These are phyloP conservation scores for Arachis hypogaea DNA, from an alignment of 306 rosid genomes.

Conservation along the genomic window DNA sequence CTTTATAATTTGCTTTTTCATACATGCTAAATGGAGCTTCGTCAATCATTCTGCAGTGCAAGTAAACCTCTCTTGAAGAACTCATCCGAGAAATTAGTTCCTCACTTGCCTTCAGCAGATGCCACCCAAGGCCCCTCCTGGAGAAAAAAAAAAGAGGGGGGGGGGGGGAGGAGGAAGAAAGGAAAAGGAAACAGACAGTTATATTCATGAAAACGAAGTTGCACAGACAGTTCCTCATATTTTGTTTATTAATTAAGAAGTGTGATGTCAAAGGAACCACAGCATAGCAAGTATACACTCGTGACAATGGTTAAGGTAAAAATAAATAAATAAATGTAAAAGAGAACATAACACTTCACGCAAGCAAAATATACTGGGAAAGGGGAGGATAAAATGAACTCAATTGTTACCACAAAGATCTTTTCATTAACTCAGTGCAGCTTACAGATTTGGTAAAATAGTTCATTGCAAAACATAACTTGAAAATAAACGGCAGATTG, in stretches of 20 bases:
- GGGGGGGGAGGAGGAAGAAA: too few relatives aligned
- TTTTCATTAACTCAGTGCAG: constrained; percentile 13
- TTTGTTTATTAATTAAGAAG: background rate
- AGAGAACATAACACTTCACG: background rate
- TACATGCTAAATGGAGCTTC: constrained; percentile 88
- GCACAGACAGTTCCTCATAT: background rate
- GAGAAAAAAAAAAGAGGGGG: background rate
- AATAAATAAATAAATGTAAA: background rate
- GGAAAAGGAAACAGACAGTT: background rate
- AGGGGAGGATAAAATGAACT: background rate
- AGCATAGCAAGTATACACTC: constrained; percentile 6
- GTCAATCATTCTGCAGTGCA: constrained; percentile 92
- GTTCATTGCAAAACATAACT: background rate
- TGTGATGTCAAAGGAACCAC: background rate
- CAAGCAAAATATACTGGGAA: constrained; percentile 1
- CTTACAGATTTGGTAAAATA: constrained; percentile 1
- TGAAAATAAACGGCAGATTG: background rate
- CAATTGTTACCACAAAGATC: constrained; percentile 16
- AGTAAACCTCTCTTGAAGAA: constrained; percentile 71
- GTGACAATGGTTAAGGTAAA: background rate
- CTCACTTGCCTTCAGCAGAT: constrained; percentile 90
- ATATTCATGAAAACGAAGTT: constrained; percentile 7
- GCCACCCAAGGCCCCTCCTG: constrained; percentile 99
- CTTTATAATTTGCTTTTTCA: constrained; percentile 70
- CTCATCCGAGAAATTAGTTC: constrained; percentile 76